Evolutionary conservation across 257 asterid species (phyloP).

Genomic region (Anisodus tanguticus): DNA sequence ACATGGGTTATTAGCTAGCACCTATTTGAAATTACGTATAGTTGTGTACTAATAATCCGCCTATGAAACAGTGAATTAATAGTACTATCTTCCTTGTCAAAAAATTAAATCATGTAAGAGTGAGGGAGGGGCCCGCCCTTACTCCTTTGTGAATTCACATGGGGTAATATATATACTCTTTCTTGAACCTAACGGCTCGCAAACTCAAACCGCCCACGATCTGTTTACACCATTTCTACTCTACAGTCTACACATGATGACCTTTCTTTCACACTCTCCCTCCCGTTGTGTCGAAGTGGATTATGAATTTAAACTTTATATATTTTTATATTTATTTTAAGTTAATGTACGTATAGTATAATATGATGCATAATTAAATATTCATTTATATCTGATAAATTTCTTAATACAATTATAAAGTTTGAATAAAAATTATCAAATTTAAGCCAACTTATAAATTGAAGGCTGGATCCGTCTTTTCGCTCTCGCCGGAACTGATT

Average conservation of each 20-base stretch:
- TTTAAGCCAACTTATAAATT: no score
- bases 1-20: neutral
- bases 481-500: neutral
- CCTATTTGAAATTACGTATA: constrained; percentile 40
- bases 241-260: neutral
- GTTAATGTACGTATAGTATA: neutral
- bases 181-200: constrained; percentile 69
- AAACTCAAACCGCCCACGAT: constrained; percentile 59
- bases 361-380: no score
- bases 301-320: neutral
- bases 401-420: no score
- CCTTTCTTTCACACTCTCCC: constrained; percentile 27
- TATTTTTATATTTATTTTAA: neutral
- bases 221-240: constrained; percentile 31
- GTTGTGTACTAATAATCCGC: constrained; percentile 32
- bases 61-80: constrained; percentile 31
- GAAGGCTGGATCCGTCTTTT: neutral
- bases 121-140: constrained; percentile 28
- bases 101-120: constrained; percentile 21
- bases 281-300: neutral
- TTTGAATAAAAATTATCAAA: no score
- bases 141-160: constrained; percentile 32
- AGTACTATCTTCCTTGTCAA: neutral
- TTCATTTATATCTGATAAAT: no score
- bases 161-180: constrained; percentile 42